Base-by-base conservation (phyloP, 164 flowering plant species). In the Stephania cephalantha region DNA sequence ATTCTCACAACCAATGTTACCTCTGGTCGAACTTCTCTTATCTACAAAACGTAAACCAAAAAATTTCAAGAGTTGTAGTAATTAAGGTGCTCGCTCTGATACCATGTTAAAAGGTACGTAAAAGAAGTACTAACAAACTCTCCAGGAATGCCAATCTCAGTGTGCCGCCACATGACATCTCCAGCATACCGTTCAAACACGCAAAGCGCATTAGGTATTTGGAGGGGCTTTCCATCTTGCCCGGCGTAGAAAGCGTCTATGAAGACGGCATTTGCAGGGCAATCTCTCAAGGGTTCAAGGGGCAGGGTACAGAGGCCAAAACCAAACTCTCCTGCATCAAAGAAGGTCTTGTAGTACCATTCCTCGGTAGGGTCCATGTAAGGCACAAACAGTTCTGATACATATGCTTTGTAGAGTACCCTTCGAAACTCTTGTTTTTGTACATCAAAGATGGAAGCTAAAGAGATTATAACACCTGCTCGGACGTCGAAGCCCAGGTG, bases 291-390 rank as follows among this genome's bases (percentile, higher is more conserved):
- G 30, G 87, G 90, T 58, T 82, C 75, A 9, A 90, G 89, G n/a
- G 89, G 45, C n/a, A 80, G 79, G 1, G 88, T 82, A 46, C 68
- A 78, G 5, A 79, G 76, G 6, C 97, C 94, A 2, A 85, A 80
- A 30, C 94, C 91, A 29, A 69, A 87, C 73, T 91, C 97, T 3
- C 94, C 94, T 1, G 81, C 76, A 75, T 91, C 94, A 45, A 90
- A 78, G 70, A 75, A 89, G 9, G 91, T 81, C 77, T 74, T 82
- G 66, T 74, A 86, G 78, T 84, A 91, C 90, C 89, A 89, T 13
- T 84, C 94, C 20, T 86, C 85, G 0, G 87, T 80, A 44, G 86
- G 82, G 69, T 91, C 94, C 91, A 86, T 86, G 78, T 90, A 91
- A 2, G 97, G 91, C 31, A 89, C 90, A 35, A 87, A 89, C 1